Percentiles rank a stretch among this genome's conserved stretches.
These are phyloP conservation scores for Microdochium bolleyi DNA, from an alignment of 2,329 filamentous ascomycete genomes.

Conservation along the genomic window DNA sequence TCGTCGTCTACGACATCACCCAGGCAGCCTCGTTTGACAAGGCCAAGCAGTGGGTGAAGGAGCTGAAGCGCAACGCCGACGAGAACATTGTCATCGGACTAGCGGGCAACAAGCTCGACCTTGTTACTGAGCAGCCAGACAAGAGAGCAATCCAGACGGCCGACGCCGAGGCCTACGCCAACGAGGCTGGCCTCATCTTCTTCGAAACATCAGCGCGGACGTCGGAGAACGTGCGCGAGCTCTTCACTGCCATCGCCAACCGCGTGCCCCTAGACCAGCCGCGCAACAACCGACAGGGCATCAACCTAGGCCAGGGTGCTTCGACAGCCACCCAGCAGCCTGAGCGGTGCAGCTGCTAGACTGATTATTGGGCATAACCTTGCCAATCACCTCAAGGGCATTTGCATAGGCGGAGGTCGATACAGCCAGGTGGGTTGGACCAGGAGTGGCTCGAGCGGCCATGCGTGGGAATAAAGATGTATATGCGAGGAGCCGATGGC, in stretches of 20 bases:
- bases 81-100: slow-evolving; percentile 99
- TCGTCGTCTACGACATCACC: slow-evolving; percentile 98
- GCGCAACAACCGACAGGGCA: slow-evolving; percentile 67
- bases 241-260: slow-evolving; percentile 97
- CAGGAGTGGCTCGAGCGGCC: background rate
- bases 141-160: slow-evolving; percentile 86
- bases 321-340: slow-evolving; percentile 45
- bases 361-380: background rate
- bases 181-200: slow-evolving; percentile 88
- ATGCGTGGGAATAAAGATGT: background rate
- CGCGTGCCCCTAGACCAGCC: slow-evolving; percentile 92
- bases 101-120: slow-evolving; percentile 94
- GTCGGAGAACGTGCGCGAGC: slow-evolving; percentile 86
- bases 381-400: background rate
- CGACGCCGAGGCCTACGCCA: slow-evolving; percentile 92
- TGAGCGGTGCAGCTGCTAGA: slow-evolving; percentile 50
- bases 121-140: slow-evolving; percentile 89
- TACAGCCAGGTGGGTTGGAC: too few relatives aligned
- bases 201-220: slow-evolving; percentile 99
- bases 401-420: background rate
- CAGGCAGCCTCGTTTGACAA: slow-evolving; percentile 99
- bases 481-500: slow-evolving; percentile 1
- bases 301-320: slow-evolving; percentile 48
- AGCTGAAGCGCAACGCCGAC: slow-evolving; percentile 96
- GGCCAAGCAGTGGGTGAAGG: slow-evolving; percentile 98